Evolutionary conservation across 139 green algal genomes (phyloP).

Genomic region (Picochlorum sp.): DNA sequence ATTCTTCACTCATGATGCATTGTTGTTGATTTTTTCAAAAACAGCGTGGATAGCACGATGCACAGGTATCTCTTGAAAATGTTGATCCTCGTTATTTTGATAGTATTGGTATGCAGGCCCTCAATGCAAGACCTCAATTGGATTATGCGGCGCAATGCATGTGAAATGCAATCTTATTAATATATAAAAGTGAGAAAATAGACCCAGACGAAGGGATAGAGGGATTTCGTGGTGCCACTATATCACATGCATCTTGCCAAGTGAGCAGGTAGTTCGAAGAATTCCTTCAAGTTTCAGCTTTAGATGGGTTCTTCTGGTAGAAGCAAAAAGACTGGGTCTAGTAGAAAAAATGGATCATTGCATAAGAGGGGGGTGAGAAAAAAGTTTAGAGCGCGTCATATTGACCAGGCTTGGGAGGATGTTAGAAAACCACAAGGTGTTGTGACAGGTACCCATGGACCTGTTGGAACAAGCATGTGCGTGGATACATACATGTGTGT

Average conservation of each 20-base stretch:
- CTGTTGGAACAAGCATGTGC: constrained; percentile 51
- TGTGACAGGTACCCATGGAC: constrained; percentile 49
- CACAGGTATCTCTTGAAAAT: too few relatives aligned
- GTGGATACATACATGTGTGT: constrained; percentile 31
- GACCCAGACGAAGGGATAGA: too few relatives aligned
- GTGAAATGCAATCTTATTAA: too few relatives aligned
- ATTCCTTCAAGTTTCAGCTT: background rate
- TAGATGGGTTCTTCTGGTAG: constrained; percentile 15
- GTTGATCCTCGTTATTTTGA: too few relatives aligned
- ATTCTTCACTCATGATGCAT: constrained; percentile 39
- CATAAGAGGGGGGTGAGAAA: constrained; percentile 38
- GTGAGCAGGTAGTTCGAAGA: background rate
- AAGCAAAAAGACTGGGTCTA: constrained; percentile 16
- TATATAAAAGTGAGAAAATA: too few relatives aligned
- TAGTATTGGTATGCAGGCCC: too few relatives aligned
- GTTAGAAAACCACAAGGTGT: constrained; percentile 47
- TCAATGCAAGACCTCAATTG: too few relatives aligned
- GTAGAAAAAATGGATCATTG: constrained; percentile 10
- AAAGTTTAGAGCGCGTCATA: constrained; percentile 55
- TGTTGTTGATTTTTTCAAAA: too few relatives aligned
- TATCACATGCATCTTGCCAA: background rate
- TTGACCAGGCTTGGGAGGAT: constrained; percentile 81
- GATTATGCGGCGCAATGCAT: too few relatives aligned
- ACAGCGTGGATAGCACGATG: too few relatives aligned
- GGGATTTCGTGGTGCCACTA: background rate